Percentiles rank a stretch among this genome's conserved stretches.
Evolutionary conservation across 371 early-diverging fungal species (phyloP).

Genomic region (Parasitella parasitica): DNA sequence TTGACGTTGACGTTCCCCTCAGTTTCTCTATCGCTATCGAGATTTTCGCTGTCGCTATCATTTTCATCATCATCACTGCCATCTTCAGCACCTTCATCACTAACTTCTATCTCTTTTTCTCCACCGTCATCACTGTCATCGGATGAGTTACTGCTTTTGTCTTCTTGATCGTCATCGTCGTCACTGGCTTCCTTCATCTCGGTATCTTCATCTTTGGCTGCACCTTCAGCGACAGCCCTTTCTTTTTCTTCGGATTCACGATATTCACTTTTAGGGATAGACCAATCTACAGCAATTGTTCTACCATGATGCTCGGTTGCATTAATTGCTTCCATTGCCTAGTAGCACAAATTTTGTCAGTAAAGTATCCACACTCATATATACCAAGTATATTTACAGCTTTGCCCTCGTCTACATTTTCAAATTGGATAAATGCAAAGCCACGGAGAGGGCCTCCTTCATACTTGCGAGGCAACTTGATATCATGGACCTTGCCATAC

Average conservation of each 20-base stretch:
- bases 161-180: constrained; percentile 36
- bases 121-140: constrained; percentile 23
- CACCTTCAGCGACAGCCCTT: constrained; percentile 6
- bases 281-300: constrained; percentile 83
- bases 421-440: constrained; percentile 89
- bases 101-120: constrained; percentile 27
- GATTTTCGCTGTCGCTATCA: constrained; percentile 38
- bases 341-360: background rate
- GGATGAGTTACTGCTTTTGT: constrained; percentile 35
- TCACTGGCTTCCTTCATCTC: constrained; percentile 27
- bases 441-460: constrained; percentile 75
- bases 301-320: constrained; percentile 71
- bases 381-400: constrained; percentile 48
- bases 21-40: constrained; percentile 44
- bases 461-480: constrained; percentile 75
- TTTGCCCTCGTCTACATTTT: constrained; percentile 63
- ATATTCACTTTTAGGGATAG: constrained; percentile 76
- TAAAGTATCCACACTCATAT: no score
- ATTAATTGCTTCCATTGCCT: constrained; percentile 78
- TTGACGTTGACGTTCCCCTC: constrained; percentile 30
- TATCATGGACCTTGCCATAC: constrained; percentile 64
- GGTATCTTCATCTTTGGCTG: constrained; percentile 22
- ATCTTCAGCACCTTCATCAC: constrained; percentile 36
- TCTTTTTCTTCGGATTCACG: constrained; percentile 59
- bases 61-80: constrained; percentile 37